phyloP scores from a whole-genome alignment of 768 basidiomycete genomes.

The Termitomyces sp. region DNA sequence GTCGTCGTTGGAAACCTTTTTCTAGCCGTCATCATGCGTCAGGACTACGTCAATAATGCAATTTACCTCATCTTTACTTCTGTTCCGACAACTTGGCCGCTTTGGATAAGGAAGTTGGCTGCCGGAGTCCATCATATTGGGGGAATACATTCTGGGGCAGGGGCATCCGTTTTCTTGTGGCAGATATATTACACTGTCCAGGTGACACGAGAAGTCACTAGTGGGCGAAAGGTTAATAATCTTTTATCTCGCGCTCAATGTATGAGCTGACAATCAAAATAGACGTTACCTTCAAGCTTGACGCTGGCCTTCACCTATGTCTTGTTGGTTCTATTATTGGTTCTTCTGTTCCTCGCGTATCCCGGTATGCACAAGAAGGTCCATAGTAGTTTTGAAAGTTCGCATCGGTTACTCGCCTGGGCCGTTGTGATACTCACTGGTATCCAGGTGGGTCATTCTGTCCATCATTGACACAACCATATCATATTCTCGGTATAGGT shows the following conservation, averaged over 20 bases:
- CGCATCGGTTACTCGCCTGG: constrained; percentile 47
- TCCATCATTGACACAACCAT: neutral
- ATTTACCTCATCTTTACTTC: constrained; percentile 52
- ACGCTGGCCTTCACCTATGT: constrained; percentile 12
- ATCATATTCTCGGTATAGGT: constrained; percentile 27
- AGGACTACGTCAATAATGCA: constrained; percentile 57
- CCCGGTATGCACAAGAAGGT: constrained; percentile 33
- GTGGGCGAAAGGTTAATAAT: constrained; percentile 29
- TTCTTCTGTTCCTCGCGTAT: constrained; percentile 36
- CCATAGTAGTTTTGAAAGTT: constrained; percentile 39
- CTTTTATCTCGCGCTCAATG: neutral
- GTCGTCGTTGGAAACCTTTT: constrained; percentile 47
- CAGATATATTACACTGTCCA: constrained; percentile 45
- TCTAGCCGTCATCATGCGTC: constrained; percentile 44
- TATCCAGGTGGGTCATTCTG: constrained; percentile 28
- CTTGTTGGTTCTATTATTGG: constrained; percentile 22
- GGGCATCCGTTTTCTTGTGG: constrained; percentile 52
- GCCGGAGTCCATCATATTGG: constrained; percentile 60
- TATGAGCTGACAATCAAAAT: neutral
- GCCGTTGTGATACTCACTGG: constrained; percentile 36
- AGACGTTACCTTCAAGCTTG: neutral
- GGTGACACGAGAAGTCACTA: constrained; percentile 45
- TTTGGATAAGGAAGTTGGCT: constrained; percentile 47
- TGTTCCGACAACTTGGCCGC: constrained; percentile 52
- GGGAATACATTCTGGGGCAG: constrained; percentile 59